Evolutionary conservation across 768 basidiomycete species (phyloP).

Genomic region (Auriscalpium microsporum): DNA sequence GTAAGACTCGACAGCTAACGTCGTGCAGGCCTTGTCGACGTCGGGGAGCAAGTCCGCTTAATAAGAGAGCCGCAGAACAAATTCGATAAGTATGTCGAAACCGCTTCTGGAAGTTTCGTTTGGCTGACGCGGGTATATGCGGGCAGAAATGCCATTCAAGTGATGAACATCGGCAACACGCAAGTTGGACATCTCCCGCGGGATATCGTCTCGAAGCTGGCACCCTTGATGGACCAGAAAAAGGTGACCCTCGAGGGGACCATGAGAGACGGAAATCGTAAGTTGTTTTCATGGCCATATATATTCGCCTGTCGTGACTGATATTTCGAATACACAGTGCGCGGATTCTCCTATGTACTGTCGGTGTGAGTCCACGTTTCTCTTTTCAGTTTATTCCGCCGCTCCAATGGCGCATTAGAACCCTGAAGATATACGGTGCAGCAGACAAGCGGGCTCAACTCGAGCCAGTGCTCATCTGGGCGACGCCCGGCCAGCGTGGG

Average conservation of each 20-base stretch:
- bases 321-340: conserved; percentile 23
- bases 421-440: conserved; percentile 63
- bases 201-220: conserved; percentile 46
- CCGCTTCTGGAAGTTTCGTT: too few species aligned
- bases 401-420: conserved; percentile 29
- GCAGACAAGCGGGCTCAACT: conserved; percentile 49
- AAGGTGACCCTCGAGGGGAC: conserved; percentile 66
- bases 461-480: conserved; percentile 66
- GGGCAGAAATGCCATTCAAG: conserved; percentile 68
- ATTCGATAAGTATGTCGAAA: conserved; percentile 49
- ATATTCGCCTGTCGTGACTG: background rate
- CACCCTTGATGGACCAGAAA: conserved; percentile 61
- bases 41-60: conserved; percentile 69
- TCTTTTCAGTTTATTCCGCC: background rate
- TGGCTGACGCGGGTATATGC: background rate
- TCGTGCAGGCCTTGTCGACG: conserved; percentile 58
- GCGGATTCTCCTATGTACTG: conserved; percentile 43
- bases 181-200: conserved; percentile 82
- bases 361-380: conserved; percentile 41
- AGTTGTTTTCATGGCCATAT: conserved; percentile 6
- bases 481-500: conserved; percentile 59
- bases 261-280: conserved; percentile 63
- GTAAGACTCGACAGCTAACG: background rate
- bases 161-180: conserved; percentile 60
- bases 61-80: conserved; percentile 56